phyloP scores from a whole-genome alignment of 371 early-diverging fungal genomes.

The Synchytrium microbalum region DNA sequence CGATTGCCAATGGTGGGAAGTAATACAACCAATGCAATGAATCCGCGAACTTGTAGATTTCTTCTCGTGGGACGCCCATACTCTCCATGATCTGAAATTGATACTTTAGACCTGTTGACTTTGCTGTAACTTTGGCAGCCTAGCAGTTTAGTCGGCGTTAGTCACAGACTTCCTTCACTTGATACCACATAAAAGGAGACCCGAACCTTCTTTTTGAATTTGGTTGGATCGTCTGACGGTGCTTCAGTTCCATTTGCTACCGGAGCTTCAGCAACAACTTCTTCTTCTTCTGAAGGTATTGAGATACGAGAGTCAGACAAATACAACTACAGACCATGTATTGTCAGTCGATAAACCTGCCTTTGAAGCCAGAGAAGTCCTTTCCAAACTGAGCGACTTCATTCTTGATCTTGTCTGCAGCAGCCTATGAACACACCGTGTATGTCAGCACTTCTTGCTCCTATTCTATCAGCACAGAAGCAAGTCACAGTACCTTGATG shows the following conservation, averaged over 20 bases:
- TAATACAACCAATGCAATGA: slow-evolving; percentile 92
- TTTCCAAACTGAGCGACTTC: slow-evolving; percentile 93
- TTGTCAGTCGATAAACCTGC: too few species aligned
- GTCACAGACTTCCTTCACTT: neutral
- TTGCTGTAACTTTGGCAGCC: slow-evolving; percentile 84
- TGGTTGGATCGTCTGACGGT: slow-evolving; percentile 34
- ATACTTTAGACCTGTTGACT: slow-evolving; percentile 75
- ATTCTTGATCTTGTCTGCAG: slow-evolving; percentile 94
- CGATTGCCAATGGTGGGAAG: slow-evolving; percentile 90
- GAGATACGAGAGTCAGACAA: neutral
- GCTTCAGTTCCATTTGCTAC: slow-evolving; percentile 14
- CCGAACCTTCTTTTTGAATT: slow-evolving; percentile 52
- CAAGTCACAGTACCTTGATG: slow-evolving; percentile 71
- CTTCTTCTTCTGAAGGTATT: slow-evolving; percentile 14
- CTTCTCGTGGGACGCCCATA: slow-evolving; percentile 81
- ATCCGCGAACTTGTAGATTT: slow-evolving; percentile 94
- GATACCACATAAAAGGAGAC: neutral
- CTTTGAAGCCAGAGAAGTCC: slow-evolving; percentile 51
- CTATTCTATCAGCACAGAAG: neutral
- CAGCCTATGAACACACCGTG: slow-evolving; percentile 53
- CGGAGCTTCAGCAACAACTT: slow-evolving; percentile 31
- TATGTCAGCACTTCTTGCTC: neutral
- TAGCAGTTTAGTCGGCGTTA: slow-evolving; percentile 1
- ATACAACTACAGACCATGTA: neutral
- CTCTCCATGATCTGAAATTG: slow-evolving; percentile 95